phyloP scores from a whole-genome alignment of 129 eudicot genomes.

The Flaveria linearis region DNA sequence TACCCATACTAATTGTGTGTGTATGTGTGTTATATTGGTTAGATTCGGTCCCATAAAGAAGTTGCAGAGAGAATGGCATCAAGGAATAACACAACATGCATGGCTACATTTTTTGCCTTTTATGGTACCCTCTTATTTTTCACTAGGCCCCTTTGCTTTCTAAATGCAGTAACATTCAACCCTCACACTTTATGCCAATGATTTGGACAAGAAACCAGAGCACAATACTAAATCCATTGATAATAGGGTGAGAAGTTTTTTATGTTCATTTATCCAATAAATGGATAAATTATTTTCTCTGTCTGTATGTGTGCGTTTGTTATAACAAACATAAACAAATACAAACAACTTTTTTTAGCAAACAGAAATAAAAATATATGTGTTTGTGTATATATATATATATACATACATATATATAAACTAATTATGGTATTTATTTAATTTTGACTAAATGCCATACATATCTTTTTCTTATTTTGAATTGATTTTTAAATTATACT shows the following conservation, averaged over 20 bases:
- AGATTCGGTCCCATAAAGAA: conserved; percentile 57
- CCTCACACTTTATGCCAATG: background rate
- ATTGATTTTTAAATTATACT: no score
- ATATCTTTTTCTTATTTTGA: no score
- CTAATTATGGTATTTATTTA: no score
- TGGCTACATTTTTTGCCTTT: conserved; percentile 30
- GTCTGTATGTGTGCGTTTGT: no score
- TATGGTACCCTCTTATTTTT: background rate
- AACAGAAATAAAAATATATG: background rate
- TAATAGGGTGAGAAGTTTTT: no score
- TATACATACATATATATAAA: no score
- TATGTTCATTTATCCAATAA: no score
- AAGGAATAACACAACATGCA: conserved; percentile 52
- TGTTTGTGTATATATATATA: no score
- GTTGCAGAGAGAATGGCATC: conserved; percentile 46
- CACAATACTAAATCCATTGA: no score
- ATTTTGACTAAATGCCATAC: no score
- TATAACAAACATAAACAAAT: background rate
- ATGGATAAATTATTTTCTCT: no score
- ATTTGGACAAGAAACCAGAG: no score
- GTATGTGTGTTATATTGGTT: conserved; percentile 15
- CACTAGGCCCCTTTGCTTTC: conserved; percentile 1
- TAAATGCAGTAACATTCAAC: background rate
- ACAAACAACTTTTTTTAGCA: background rate
- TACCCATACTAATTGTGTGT: conserved; percentile 7